Conservation (phyloP, 2,329 filamentous ascomycete species). For the Colletotrichum sp. region DNA sequence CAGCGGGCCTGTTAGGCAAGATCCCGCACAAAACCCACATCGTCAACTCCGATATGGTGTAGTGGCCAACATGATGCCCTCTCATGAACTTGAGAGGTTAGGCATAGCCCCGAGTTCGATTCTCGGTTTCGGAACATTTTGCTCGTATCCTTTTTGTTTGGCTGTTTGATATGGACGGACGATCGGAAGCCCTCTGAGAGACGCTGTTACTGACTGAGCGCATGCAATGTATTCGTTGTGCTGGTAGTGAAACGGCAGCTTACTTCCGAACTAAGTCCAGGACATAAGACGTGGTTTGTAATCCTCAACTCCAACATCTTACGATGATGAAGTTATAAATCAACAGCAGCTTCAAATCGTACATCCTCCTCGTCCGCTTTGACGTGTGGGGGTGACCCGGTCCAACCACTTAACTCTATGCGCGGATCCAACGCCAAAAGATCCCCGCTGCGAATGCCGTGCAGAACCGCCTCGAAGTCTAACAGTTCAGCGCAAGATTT, state of each 20-base stretch:
- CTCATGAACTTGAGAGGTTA: not conserved
- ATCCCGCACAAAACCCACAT: accelerated
- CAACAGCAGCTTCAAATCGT: not conserved
- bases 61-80: constrained; percentile 3
- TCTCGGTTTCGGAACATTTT: not conserved
- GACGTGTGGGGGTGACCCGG: not conserved
- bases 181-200: not conserved
- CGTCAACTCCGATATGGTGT: not conserved
- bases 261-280: no score
- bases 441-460: not conserved
- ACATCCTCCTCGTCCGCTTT: not conserved
- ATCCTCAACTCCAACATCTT: not conserved
- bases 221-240: not conserved
- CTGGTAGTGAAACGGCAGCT: not conserved
- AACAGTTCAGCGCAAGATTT: not conserved
- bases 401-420: not conserved
- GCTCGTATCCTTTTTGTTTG: not conserved
- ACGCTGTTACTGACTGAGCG: not conserved
- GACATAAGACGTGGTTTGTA: not conserved
- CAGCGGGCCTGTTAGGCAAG: not conserved
- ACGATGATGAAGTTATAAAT: not conserved
- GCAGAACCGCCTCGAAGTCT: not conserved
- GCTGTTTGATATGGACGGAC: not conserved
- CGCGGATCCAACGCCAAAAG: not conserved
- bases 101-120: constrained; percentile 5